Base-by-base conservation (phyloP, 2,329 filamentous ascomycete genomes). In the Aspergillus ibericus region DNA sequence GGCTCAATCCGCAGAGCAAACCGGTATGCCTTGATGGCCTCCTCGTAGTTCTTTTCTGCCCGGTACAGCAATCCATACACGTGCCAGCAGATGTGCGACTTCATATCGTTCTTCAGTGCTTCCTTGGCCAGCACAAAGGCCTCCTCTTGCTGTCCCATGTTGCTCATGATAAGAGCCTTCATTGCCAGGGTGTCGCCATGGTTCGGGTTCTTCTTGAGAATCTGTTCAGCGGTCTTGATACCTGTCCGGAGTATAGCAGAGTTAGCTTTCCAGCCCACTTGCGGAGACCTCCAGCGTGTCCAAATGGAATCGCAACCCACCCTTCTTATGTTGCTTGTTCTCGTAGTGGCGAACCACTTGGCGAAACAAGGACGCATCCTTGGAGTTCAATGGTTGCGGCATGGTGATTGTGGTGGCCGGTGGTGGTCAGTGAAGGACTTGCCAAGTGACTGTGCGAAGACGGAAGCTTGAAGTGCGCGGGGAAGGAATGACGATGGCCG, bases 11-110 rank as follows among this genome's bases (percentile, higher is more conserved):
- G 88, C 68, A 99, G 81, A 15, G 95, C 95, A 76, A 96, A 96
- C 75, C 96, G 96, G 82, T 99, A 99, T 59, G 95, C 96, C 82
- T 98, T 98, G 80, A 97, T 97, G 9, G 96, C 93, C 80, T 98
- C 95, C 76, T 98, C 95, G 69, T 96, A 98, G 78, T 99, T 98
- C 83, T 98, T 98, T 72, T 90, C 89, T 50, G 91, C 89, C 53
- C 93, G 88, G 79, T 96, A 98, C 52, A 99, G 84, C 66, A 99
- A 80, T 32, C 96, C 95, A 75, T 98, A 99, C 61, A 99, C 95
- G 77, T 99, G 96, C 95, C 95, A 99, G 82, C 93, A 98, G 70
- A 99, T 93, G 78, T 98, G 93, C 70, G 93, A 97, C 81, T 96
- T 97, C 93, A 99, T 98, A 75, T 98, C 93, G 70, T 93, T 92